Conservation (phyloP, 1,139 yeast species). For the Eremothecium coryli region DNA sequence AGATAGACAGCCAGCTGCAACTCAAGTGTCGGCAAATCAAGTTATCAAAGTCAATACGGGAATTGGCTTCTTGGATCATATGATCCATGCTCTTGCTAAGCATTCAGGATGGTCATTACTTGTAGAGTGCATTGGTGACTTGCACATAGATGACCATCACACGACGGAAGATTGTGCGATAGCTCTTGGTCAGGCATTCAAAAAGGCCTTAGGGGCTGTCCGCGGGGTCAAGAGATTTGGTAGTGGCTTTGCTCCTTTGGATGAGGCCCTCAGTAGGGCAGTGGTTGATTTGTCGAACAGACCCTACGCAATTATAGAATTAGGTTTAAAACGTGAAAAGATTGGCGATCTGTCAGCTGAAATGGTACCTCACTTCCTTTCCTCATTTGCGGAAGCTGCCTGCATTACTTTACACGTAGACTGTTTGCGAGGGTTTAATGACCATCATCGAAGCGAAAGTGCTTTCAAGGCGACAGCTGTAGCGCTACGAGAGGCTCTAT, state of each 20-base stretch:
- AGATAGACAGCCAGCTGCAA: slow-evolving; percentile 41
- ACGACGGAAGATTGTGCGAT: slow-evolving; percentile 94
- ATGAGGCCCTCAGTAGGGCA: slow-evolving; percentile 89
- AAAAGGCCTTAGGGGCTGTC: slow-evolving; percentile 80
- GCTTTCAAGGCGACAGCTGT: slow-evolving; percentile 94
- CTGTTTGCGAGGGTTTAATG: slow-evolving; percentile 85
- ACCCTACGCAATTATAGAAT: slow-evolving; percentile 82
- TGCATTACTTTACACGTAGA: slow-evolving; percentile 89
- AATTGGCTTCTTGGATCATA: slow-evolving; percentile 90
- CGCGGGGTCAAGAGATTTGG: slow-evolving; percentile 92
- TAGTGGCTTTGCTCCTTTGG: slow-evolving; percentile 89
- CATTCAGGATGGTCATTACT: slow-evolving; percentile 94
- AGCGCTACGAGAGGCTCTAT: slow-evolving; percentile 79
- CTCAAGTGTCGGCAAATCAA: slow-evolving; percentile 46
- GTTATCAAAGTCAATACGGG: slow-evolving; percentile 79
- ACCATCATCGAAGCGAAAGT: slow-evolving; percentile 91
- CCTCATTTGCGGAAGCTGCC: slow-evolving; percentile 89
- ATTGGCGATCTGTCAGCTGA: slow-evolving; percentile 89
- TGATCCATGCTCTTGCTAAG: slow-evolving; percentile 94
- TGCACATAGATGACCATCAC: slow-evolving; percentile 95
- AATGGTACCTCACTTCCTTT: slow-evolving; percentile 94
- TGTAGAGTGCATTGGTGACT: slow-evolving; percentile 85
- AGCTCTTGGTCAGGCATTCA: slow-evolving; percentile 82
- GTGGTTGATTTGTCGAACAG: slow-evolving; percentile 90
- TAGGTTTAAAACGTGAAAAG: slow-evolving; percentile 84